Base-by-base conservation (phyloP, 2,329 filamentous ascomycete species). In the Monilinia fructigena region DNA sequence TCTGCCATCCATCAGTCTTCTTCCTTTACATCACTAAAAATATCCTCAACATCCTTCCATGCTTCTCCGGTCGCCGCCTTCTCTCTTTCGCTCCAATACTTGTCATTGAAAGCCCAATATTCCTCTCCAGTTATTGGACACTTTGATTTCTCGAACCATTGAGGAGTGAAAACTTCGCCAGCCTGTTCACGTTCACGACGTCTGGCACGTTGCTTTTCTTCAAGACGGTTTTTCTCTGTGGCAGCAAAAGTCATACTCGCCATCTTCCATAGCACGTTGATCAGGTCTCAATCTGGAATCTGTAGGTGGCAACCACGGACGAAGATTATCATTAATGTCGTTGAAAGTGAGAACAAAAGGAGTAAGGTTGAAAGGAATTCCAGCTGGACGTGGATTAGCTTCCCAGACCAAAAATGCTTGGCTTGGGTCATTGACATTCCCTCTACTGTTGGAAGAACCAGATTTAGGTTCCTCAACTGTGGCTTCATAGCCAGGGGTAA, bases 231-330 rank as follows among this genome's bases (percentile, higher is more conserved):
- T 85, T 99, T 99, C 82, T 99, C 95, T 6, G 85, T 86, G 0
- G 94, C 95, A 1, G 95, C 95, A 68, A 95, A 95, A 83, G 74
- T 98, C 94, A 75, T 99, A 99, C 78, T 93, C 87, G n/a, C 94
- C 95, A 69, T 98, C 93, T 77, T 99, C 95, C 95, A 99, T 99
- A 2, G 95, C 95, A 14, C 95, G 85, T 80, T 99, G 95, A 78
- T 99, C 95, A 0, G 95, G 94, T 40, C 95, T 85, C 42, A 97
- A 82, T n/a, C 95, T 85, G 1, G 94, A 96, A 77, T 99, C 95
- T 0, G 95, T 99, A 0, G 95, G 95, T 48, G 95, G 91, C 20
- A 99, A 80, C 79, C 89, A 87, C 5, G 89, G 86, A 62, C 80
- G 82, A 23, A 99, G 83, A n/a, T 85, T 82, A n/a, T 96, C 91